A percentile compares a stretch with the other conserved stretches of the same genome.
phyloP scores from a whole-genome alignment of 176 grass and related monocot species.

The Avena atlantica region DNA sequence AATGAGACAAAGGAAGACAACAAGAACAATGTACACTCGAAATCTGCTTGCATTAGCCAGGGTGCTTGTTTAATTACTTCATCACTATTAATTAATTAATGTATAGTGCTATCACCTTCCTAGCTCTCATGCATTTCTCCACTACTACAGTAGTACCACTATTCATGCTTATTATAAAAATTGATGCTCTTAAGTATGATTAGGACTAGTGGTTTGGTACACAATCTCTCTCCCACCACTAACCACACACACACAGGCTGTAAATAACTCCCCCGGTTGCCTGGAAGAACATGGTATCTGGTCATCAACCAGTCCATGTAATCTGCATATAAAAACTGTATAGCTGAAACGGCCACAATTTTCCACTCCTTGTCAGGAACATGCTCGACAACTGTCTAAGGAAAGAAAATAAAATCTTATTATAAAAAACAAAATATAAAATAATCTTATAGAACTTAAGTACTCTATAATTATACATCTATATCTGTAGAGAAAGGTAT shows the following conservation, averaged over 20 bases:
- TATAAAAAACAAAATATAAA: background rate
- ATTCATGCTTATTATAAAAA: constrained; percentile 41
- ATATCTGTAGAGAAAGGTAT: background rate
- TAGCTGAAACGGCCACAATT: background rate
- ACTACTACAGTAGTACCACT: constrained; percentile 20
- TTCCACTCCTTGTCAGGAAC: too few species aligned
- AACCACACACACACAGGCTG: constrained; percentile 27
- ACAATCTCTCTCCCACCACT: constrained; percentile 24
- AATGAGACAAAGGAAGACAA: constrained; percentile 51
- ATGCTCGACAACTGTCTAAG: background rate
- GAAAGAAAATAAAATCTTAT: background rate
- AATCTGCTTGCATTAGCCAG: constrained; percentile 31
- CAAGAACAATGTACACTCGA: constrained; percentile 41
- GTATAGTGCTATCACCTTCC: constrained; percentile 8
- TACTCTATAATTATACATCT: background rate
- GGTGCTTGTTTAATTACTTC: constrained; percentile 24
- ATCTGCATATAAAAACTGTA: background rate
- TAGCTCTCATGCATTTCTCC: constrained; percentile 37
- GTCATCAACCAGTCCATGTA: constrained; percentile 6
- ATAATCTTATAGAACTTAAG: background rate
- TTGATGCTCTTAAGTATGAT: constrained; percentile 40
- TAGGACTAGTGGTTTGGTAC: constrained; percentile 45
- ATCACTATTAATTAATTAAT: constrained; percentile 2
- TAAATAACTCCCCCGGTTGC: background rate
- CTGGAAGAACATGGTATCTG: background rate